Base-by-base conservation (phyloP, 352 stramenopile species). In the Globisporangium barbulae region DNA sequence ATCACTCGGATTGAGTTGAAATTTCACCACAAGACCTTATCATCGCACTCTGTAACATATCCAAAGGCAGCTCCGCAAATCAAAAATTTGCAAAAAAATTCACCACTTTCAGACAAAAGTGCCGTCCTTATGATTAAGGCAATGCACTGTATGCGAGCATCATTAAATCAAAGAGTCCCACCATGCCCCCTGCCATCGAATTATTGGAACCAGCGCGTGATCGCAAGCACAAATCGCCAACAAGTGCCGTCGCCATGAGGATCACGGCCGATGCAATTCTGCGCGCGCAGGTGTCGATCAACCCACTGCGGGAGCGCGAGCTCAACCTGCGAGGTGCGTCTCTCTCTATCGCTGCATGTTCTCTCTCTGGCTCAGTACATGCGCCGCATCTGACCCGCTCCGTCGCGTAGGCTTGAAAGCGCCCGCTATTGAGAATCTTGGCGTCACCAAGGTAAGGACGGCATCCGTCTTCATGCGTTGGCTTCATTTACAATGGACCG, bases 351-450 rank as follows among this genome's bases (percentile, higher is more conserved):
- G 44, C 17, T 44, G 3, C 15, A 39, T 9, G 1, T 10, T 53
- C n/a, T 42, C 19, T 19, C 21, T 42, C 10, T 2, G 47, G 21
- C 45, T 44, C 9, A 21, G 53, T 21, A 28, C 41, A 63, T 7
- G 55, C 31, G 15, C 52, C 25, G 22, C 2, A 12, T 35, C 74
- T 88, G 69, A 85, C 72, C 53, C 52, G 42, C 37, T 53, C 53
- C 19, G 17, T n/a, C 12, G 28, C 52, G 44, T 73, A 96, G 86
- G 90, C 68, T 88, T 85, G 69, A 97, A 97, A 73, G 95, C 95
- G 33, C 90, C 91, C 33, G 85, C 90, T 31, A 90, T 98, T 45
- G 93, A 98, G 72, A 98, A 98, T 74, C 77, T 98, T 63, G 90
- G 89, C 60, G 91, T 96, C 59, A 96, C 88, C 44, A 91, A 96